phyloP scores from a whole-genome alignment of 345 rosid genomes.

The Ceriops zippeliana region DNA sequence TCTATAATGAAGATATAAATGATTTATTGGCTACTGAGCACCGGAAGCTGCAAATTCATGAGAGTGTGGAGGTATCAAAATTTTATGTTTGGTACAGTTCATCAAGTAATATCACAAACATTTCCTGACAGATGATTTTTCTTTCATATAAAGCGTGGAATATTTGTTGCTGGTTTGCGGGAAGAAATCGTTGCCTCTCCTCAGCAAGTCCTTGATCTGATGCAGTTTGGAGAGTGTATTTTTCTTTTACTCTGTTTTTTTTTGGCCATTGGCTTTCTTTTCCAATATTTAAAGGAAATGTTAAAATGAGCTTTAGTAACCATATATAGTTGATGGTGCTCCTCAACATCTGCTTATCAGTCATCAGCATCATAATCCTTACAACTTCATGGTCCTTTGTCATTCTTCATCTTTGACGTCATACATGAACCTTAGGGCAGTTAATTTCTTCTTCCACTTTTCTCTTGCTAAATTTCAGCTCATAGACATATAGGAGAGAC shows the following conservation, averaged over 20 bases:
- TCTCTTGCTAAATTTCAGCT: slow-evolving; percentile 47
- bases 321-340: too few species aligned
- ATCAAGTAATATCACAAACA: neutral
- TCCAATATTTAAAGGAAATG: too few species aligned
- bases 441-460: neutral
- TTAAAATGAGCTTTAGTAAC: too few species aligned
- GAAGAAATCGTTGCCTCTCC: slow-evolving; percentile 96
- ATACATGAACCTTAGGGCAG: neutral
- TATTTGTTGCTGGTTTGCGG: slow-evolving; percentile 87
- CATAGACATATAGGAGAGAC: slow-evolving; percentile 97
- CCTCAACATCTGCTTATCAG: too few species aligned
- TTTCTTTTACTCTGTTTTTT: slow-evolving; percentile 3
- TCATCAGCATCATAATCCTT: too few species aligned
- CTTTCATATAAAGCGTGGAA: slow-evolving; percentile 59
- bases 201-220: slow-evolving; percentile 81
- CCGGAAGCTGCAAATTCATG: slow-evolving; percentile 89
- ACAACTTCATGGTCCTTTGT: neutral
- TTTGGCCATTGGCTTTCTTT: neutral
- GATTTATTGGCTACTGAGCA: slow-evolving; percentile 91
- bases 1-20: slow-evolving; percentile 90
- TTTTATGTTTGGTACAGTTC: neutral
- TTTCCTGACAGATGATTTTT: slow-evolving; percentile 13
- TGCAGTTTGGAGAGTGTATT: slow-evolving; percentile 91
- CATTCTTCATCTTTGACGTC: neutral
- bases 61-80: slow-evolving; percentile 64